A percentile compares a stretch with the other conserved stretches of the same genome.
Evolutionary conservation across 2,329 filamentous ascomycete genomes (phyloP).

Genomic region (Fusarium papillatum): DNA sequence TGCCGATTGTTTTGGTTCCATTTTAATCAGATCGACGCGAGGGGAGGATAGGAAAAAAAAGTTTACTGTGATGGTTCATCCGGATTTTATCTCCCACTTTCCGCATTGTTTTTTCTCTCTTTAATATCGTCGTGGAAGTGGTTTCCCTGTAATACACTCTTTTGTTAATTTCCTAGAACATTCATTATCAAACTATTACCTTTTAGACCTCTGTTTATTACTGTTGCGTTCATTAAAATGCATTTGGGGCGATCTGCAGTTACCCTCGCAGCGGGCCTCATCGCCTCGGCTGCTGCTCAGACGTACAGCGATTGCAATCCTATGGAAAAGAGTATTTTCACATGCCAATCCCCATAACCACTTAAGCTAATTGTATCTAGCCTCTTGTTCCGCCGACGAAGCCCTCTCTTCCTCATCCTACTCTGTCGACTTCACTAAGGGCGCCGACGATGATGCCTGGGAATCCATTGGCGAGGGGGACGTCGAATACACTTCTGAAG

Average conservation of each 20-base stretch:
- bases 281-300: conserved; percentile 29
- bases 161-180: not conserved
- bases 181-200: not conserved
- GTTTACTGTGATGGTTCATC: not conserved
- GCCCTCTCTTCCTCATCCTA: conserved; percentile 34
- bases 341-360: not conserved
- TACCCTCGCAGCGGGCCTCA: conserved; percentile 22
- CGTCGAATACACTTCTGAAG: conserved; percentile 31
- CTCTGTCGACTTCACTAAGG: conserved; percentile 36
- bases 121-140: not conserved
- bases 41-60: not conserved
- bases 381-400: conserved; percentile 21
- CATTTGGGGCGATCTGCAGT: conserved; percentile 12
- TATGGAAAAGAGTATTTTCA: conserved; percentile 31
- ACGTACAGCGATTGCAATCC: conserved; percentile 38
- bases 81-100: not conserved
- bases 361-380: conserved; percentile 4
- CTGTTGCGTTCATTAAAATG: conserved; percentile 1
- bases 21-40: not conserved
- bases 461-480: conserved; percentile 30
- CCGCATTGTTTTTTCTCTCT: not conserved
- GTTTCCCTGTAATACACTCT: not conserved
- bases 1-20: not conserved
- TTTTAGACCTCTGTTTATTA: not conserved
- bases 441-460: conserved; percentile 39